phyloP scores from a whole-genome alignment of 2,329 filamentous ascomycete genomes.

The Oidium heveae region DNA sequence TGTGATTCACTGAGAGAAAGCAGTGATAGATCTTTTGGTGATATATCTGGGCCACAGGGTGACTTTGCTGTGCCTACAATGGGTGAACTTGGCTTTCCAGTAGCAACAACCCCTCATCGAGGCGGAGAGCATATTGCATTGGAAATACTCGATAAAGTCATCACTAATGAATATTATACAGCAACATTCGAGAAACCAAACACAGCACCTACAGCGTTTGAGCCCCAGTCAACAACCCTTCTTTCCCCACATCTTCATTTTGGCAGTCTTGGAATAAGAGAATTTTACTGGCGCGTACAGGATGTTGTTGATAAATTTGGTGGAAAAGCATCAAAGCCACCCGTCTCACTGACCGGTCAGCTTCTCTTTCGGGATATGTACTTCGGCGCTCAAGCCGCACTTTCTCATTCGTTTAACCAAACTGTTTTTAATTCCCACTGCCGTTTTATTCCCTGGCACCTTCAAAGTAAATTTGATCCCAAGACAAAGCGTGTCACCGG shows the following conservation, averaged over 20 bases:
- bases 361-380: slow-evolving; percentile 65
- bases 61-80: slow-evolving; percentile 49
- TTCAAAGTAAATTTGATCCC: slow-evolving; percentile 30
- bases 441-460: slow-evolving; percentile 58
- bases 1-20: slow-evolving; percentile 29
- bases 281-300: slow-evolving; percentile 48
- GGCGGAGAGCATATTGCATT: slow-evolving; percentile 47
- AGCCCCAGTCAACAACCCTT: slow-evolving; percentile 46
- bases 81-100: slow-evolving; percentile 42
- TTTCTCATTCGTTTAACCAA: slow-evolving; percentile 38
- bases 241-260: slow-evolving; percentile 54
- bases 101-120: slow-evolving; percentile 39
- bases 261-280: slow-evolving; percentile 40
- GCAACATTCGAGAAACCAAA: slow-evolving; percentile 55
- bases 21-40: slow-evolving; percentile 30
- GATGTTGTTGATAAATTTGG: slow-evolving; percentile 30
- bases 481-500: slow-evolving; percentile 25
- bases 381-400: slow-evolving; percentile 46
- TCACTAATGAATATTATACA: slow-evolving; percentile 37
- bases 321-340: slow-evolving; percentile 28
- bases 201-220: slow-evolving; percentile 48
- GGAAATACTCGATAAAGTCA: slow-evolving; percentile 28
- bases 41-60: slow-evolving; percentile 37
- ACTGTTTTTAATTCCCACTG: slow-evolving; percentile 38
- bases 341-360: slow-evolving; percentile 46